Evolutionary conservation across 2,329 filamentous ascomycete species (phyloP).

Genomic region (Fusarium scirpi): DNA sequence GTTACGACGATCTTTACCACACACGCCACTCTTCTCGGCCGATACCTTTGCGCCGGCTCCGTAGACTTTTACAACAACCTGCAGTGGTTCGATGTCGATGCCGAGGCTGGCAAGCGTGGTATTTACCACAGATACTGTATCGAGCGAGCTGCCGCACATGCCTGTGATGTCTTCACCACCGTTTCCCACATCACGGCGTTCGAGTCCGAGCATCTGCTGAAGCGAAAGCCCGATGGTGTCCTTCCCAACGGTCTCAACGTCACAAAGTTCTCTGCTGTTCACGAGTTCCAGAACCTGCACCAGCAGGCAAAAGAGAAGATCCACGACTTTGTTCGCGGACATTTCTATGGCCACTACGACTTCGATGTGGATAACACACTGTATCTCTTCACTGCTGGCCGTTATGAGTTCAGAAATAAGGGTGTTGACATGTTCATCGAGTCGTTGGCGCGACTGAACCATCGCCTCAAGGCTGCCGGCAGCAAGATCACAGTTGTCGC

Average conservation of each 20-base stretch:
- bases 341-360: constrained; percentile 98
- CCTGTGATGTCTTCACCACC: constrained; percentile 96
- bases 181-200: constrained; percentile 99
- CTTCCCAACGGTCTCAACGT: constrained; percentile 97
- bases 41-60: constrained; percentile 95
- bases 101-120: constrained; percentile 95
- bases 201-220: constrained; percentile 96
- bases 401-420: constrained; percentile 98
- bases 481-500: constrained; percentile 96
- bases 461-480: constrained; percentile 84
- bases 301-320: constrained; percentile 98
- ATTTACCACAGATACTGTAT: constrained; percentile 99
- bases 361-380: constrained; percentile 97
- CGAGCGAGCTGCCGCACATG: constrained; percentile 90
- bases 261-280: constrained; percentile 95
- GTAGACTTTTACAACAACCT: constrained; percentile 99
- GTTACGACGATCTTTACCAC: constrained; percentile 99
- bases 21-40: constrained; percentile 92
- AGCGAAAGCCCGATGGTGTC: constrained; percentile 97
- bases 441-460: constrained; percentile 92
- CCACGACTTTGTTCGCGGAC: constrained; percentile 95
- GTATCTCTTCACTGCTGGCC: constrained; percentile 96
- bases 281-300: constrained; percentile 99
- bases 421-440: constrained; percentile 99
- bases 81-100: constrained; percentile 95